A percentile compares a stretch with the other conserved stretches of the same genome.
Conservation (phyloP, 169 alveolate genomes). For the Neospora caninum region DNA sequence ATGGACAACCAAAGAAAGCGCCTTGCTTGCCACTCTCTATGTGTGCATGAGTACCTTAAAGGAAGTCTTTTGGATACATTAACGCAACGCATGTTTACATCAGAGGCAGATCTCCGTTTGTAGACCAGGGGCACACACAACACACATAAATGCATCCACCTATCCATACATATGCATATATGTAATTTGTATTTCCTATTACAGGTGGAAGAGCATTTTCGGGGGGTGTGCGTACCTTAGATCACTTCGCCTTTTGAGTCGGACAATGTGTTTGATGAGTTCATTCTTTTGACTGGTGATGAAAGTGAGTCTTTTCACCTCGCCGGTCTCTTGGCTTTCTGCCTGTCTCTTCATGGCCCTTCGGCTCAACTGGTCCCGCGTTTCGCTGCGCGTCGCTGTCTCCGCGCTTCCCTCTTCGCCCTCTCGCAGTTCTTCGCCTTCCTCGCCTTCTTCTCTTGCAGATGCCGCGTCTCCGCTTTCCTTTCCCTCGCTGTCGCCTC, state of each 20-base stretch:
- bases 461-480: background rate
- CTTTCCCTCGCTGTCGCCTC: background rate
- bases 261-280: conserved; percentile 11
- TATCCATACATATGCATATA: background rate
- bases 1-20: too few species aligned
- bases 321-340: background rate
- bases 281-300: background rate
- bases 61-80: too few species aligned
- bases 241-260: conserved; percentile 33
- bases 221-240: background rate
- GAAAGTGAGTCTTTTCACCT: background rate
- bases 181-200: too few species aligned
- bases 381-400: background rate
- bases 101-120: too few species aligned
- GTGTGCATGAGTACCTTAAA: too few species aligned
- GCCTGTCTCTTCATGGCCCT: background rate
- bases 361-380: too few species aligned
- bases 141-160: background rate
- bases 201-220: background rate
- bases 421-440: background rate
- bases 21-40: too few species aligned
- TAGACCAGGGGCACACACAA: too few species aligned
- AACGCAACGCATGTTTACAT: too few species aligned
- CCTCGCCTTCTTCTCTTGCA: background rate
- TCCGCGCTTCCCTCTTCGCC: background rate